phyloP scores from a whole-genome alignment of 2,329 filamentous ascomycete species.

The Ceratocystis cubensis region DNA sequence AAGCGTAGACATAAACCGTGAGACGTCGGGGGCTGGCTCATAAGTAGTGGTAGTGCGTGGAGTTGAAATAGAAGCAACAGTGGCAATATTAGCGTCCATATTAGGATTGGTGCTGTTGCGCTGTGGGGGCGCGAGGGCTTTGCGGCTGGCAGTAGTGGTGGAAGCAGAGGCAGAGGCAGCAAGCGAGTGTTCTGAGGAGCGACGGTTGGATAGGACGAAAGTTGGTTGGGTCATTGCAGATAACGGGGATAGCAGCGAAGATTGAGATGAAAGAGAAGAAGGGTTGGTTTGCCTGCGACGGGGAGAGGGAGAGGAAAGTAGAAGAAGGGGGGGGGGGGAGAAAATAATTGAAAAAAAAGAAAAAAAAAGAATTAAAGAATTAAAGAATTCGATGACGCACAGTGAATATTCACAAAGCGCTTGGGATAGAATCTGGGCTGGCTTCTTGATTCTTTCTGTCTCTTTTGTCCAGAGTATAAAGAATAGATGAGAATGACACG shows the following conservation, averaged over 20 bases:
- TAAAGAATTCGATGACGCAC: background rate
- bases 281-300: background rate
- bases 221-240: background rate
- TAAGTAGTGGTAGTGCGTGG: background rate
- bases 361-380: background rate
- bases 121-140: background rate
- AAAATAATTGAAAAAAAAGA: background rate
- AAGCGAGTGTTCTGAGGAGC: background rate
- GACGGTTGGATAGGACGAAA: slow-evolving; percentile 11
- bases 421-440: background rate
- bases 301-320: background rate
- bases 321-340: background rate
- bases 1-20: background rate
- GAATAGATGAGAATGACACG: background rate
- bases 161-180: background rate
- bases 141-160: background rate
- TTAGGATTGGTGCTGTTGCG: background rate
- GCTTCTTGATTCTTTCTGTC: background rate
- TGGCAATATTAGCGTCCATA: background rate
- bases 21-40: background rate
- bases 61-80: background rate
- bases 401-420: background rate
- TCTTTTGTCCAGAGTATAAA: too few relatives aligned
- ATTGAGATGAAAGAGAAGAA: background rate
- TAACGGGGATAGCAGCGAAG: background rate